Evolutionary conservation across 805 yeast genomes (phyloP).

Genomic region (Metschnikowia anglica): DNA sequence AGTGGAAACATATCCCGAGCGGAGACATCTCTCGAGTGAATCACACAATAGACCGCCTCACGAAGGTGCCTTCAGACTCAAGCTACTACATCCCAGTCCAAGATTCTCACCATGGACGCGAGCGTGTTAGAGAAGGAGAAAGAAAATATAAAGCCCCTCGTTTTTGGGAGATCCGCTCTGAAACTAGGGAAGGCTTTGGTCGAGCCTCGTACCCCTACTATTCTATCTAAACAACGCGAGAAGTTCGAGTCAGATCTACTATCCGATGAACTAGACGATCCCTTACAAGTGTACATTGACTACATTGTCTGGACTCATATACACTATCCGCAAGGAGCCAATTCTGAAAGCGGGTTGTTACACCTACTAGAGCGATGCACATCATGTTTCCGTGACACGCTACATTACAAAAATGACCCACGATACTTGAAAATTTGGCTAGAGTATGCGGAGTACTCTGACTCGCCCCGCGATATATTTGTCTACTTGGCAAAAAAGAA

Average conservation of each 20-base stretch:
- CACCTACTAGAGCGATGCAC: slow-evolving; percentile 70
- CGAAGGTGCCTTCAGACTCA: not conserved
- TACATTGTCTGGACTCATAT: slow-evolving; percentile 73
- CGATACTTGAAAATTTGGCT: slow-evolving; percentile 81
- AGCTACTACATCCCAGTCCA: not conserved
- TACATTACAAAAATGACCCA: slow-evolving; percentile 76
- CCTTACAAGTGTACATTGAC: slow-evolving; percentile 70
- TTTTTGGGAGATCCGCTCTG: slow-evolving; percentile 66
- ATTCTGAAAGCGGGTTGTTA: slow-evolving; percentile 64
- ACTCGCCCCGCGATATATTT: slow-evolving; percentile 69
- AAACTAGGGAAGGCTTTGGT: slow-evolving; percentile 49
- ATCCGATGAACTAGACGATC: slow-evolving; percentile 72
- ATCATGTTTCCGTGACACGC: slow-evolving; percentile 59
- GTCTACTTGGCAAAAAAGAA: slow-evolving; percentile 66
- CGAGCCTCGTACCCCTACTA: slow-evolving; percentile 9
- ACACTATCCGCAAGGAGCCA: slow-evolving; percentile 60
- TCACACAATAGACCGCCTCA: too few species aligned
- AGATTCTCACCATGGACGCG: slow-evolving; percentile 18
- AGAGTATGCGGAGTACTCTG: slow-evolving; percentile 65
- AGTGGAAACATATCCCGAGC: too few species aligned
- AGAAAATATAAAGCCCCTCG: slow-evolving; percentile 70
- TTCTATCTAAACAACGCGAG: slow-evolving; percentile 30
- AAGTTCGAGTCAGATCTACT: slow-evolving; percentile 27
- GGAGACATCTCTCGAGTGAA: too few species aligned
- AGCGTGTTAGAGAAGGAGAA: slow-evolving; percentile 49